Conservation (phyloP, 2,329 filamentous ascomycete genomes). For the Pseudohalonectria lignicola region DNA sequence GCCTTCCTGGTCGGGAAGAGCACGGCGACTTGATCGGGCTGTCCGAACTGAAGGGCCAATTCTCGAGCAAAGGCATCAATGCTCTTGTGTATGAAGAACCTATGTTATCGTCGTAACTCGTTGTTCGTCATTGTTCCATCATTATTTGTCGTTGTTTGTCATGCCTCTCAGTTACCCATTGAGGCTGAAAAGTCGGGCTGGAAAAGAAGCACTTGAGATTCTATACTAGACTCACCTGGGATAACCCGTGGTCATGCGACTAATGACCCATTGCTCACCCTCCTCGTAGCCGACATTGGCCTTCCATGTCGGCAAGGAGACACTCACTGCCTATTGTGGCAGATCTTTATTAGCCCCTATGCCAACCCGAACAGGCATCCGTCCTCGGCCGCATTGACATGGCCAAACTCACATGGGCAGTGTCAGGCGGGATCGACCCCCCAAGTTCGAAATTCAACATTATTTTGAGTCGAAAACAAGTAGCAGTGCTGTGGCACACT, state of each 20-base stretch:
- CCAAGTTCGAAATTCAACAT: conserved; percentile 33
- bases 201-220: too few species aligned
- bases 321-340: conserved; percentile 68
- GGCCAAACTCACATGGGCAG: conserved; percentile 62
- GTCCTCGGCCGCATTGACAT: too few species aligned
- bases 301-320: conserved; percentile 88
- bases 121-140: too few species aligned
- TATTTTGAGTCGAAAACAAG: too few species aligned
- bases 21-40: conserved; percentile 57
- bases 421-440: conserved; percentile 66
- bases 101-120: too few species aligned
- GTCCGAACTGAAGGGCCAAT: conserved; percentile 54
- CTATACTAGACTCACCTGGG: too few species aligned
- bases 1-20: conserved; percentile 66
- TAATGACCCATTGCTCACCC: conserved; percentile 75
- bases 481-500: too few species aligned
- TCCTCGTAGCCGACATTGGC: conserved; percentile 92
- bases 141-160: too few species aligned
- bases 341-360: not conserved
- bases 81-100: conserved; percentile 84
- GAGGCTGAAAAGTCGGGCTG: too few species aligned
- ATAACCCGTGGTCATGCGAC: conserved; percentile 81
- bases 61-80: conserved; percentile 64
- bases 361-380: too few species aligned
- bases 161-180: too few species aligned